Evolutionary conservation across 352 stramenopile genomes (phyloP), one percentile per base, ranked within the genome.

Genomic region (Globisporangium ultimum): DNA sequence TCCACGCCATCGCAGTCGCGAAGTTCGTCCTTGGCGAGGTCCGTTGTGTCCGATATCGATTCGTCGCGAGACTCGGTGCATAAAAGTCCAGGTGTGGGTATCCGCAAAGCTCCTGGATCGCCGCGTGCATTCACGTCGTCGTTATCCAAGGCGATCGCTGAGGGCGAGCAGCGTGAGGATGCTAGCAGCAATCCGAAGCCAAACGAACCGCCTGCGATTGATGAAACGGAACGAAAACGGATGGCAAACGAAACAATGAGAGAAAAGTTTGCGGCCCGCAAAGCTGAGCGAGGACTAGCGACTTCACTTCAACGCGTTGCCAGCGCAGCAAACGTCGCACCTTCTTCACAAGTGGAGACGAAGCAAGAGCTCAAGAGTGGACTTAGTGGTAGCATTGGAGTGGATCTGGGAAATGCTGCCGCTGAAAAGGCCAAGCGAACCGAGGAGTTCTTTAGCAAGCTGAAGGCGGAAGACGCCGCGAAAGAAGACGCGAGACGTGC

Each of bases 401-500:
- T n/a, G 40, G 40, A 10, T n/a, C 18, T 20, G 21, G 28, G 28
- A 15, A 18, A 22, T 12, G 12, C 18, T 14, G 10, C n/a, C 6
- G 47, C 8, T 63, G 74, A 82, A n/a, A 85, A 84, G 28, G 64
- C 82, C 15, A 61, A 67, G 42, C 78, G 78, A 54, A 74, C 64
- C 17, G 68, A 72, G 1, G 74, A 80, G 34, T 88, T 74, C 61
- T 93, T 79, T 53, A 70, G 62, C 2, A 84, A 78, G 15, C 57
- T 89, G 7, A 65, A 91, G 34, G 74, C 76, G 20, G 82, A 91
- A 42, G 74, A 87, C 5, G 53, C 63, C 11, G 67, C 77, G 13
- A 70, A 66, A 24, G 78, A 88, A 49, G 52, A 57, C 10, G 62
- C 63, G 36, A 64, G 69, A 36, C 77, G 77, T 47, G 63, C 66